Evolutionary conservation across 768 basidiomycete genomes (phyloP).

Genomic region (Suillus discolor): DNA sequence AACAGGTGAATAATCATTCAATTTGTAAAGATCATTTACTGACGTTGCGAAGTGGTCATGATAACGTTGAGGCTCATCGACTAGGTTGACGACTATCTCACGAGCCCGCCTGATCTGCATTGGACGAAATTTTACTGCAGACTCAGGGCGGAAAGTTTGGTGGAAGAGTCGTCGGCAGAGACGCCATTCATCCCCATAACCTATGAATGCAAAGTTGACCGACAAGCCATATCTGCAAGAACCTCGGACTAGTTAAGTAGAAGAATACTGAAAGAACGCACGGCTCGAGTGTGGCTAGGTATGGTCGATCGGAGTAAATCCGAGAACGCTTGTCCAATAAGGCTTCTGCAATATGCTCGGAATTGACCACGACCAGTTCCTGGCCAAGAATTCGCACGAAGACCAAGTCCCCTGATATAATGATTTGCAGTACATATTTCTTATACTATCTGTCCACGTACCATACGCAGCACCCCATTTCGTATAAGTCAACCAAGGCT

Average conservation of each 20-base stretch:
- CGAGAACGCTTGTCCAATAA: constrained; percentile 14
- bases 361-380: constrained; percentile 8
- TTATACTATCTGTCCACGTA: constrained; percentile 6
- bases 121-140: constrained; percentile 25
- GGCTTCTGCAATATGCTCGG: constrained; percentile 3
- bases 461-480: constrained; percentile 12
- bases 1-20: neutral
- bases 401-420: constrained; percentile 4
- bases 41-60: constrained; percentile 20
- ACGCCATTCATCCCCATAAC: constrained; percentile 20
- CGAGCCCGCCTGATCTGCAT: constrained; percentile 26
- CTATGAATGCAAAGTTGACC: constrained; percentile 2
- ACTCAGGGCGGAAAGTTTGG: constrained; percentile 39
- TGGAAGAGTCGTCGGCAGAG: constrained; percentile 38
- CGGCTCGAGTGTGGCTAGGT: constrained; percentile 7
- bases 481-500: too few species aligned
- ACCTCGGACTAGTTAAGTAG: neutral
- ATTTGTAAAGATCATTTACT: neutral
- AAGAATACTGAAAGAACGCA: neutral
- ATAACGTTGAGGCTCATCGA: constrained; percentile 31
- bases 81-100: constrained; percentile 27
- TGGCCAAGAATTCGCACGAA: constrained; percentile 2
- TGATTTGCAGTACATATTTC: neutral
- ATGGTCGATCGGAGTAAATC: constrained; percentile 13
- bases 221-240: constrained; percentile 4